Evolutionary conservation across 352 stramenopile species (phyloP).

Genomic region (Discostella stelligera): DNA sequence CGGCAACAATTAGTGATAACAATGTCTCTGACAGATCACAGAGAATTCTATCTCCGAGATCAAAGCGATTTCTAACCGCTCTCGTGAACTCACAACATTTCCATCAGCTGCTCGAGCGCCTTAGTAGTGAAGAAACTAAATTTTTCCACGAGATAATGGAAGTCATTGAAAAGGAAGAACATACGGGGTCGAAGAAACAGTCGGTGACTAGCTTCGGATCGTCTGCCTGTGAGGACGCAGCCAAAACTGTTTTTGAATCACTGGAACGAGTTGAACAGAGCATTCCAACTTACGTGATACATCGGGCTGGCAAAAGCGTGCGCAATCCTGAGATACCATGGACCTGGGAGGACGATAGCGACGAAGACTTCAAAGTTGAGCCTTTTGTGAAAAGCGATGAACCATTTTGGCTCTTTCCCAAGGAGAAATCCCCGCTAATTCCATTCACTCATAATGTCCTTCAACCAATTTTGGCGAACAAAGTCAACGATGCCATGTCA

Average conservation of each 20-base stretch:
- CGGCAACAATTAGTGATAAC: slow-evolving; percentile 32
- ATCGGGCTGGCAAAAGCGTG: slow-evolving; percentile 29
- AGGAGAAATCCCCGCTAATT: slow-evolving; percentile 27
- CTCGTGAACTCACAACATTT: slow-evolving; percentile 83
- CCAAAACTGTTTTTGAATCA: slow-evolving; percentile 55
- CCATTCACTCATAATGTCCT: slow-evolving; percentile 51
- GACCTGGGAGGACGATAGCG: slow-evolving; percentile 48
- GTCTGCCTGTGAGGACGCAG: slow-evolving; percentile 45
- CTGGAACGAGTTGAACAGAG: slow-evolving; percentile 77
- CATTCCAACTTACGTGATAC: slow-evolving; percentile 71
- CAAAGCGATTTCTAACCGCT: slow-evolving; percentile 76
- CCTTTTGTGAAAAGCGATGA: slow-evolving; percentile 37
- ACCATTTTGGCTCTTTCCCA: slow-evolving; percentile 36
- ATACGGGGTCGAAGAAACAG: slow-evolving; percentile 32
- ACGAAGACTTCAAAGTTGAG: slow-evolving; percentile 49
- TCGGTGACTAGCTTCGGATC: slow-evolving; percentile 50
- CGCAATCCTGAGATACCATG: background rate
- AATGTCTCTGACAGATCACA: slow-evolving; percentile 36
- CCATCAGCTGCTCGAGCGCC: slow-evolving; percentile 72
- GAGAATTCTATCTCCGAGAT: slow-evolving; percentile 65
- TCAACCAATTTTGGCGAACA: slow-evolving; percentile 47
- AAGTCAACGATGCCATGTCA: slow-evolving; percentile 17
- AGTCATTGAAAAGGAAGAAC: slow-evolving; percentile 51
- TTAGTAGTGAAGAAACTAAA: slow-evolving; percentile 58
- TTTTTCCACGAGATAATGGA: slow-evolving; percentile 84